Percentiles rank a stretch among this genome's conserved stretches.
phyloP scores from a whole-genome alignment of 2,329 filamentous ascomycete genomes.

The Penicillium sp. region DNA sequence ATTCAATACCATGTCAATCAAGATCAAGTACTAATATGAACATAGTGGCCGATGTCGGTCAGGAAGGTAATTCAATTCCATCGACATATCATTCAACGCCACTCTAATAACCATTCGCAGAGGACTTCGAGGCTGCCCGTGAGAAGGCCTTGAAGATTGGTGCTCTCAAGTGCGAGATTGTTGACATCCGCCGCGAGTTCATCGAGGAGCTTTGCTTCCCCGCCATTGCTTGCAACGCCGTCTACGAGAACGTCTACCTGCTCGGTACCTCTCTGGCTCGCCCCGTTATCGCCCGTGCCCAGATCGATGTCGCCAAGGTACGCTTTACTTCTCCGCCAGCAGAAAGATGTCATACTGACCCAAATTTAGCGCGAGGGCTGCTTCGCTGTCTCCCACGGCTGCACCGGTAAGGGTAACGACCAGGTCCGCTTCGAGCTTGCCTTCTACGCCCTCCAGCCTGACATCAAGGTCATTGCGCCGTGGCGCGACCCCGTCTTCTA shows the following conservation, averaged over 20 bases:
- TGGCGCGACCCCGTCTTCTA: slow-evolving; percentile 52
- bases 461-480: slow-evolving; percentile 51
- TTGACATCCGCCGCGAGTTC: slow-evolving; percentile 70
- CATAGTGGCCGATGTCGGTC: slow-evolving; percentile 67
- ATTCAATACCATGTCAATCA: background rate
- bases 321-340: background rate
- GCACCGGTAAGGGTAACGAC: slow-evolving; percentile 52
- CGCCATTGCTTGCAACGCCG: slow-evolving; percentile 63
- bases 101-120: slow-evolving; percentile 35
- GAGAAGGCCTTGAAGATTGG: slow-evolving; percentile 70
- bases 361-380: slow-evolving; percentile 43
- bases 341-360: background rate
- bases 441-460: slow-evolving; percentile 51
- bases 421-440: slow-evolving; percentile 53
- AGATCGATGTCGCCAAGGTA: slow-evolving; percentile 37
- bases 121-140: slow-evolving; percentile 72
- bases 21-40: slow-evolving; percentile 14
- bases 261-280: slow-evolving; percentile 51
- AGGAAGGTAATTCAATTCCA: slow-evolving; percentile 51
- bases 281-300: slow-evolving; percentile 50
- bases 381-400: slow-evolving; percentile 47
- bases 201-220: slow-evolving; percentile 78
- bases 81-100: slow-evolving; percentile 4
- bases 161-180: slow-evolving; percentile 63
- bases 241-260: slow-evolving; percentile 67